Conservation (phyloP, 768 basidiomycete genomes). For the Tricholoma saponaceum region DNA sequence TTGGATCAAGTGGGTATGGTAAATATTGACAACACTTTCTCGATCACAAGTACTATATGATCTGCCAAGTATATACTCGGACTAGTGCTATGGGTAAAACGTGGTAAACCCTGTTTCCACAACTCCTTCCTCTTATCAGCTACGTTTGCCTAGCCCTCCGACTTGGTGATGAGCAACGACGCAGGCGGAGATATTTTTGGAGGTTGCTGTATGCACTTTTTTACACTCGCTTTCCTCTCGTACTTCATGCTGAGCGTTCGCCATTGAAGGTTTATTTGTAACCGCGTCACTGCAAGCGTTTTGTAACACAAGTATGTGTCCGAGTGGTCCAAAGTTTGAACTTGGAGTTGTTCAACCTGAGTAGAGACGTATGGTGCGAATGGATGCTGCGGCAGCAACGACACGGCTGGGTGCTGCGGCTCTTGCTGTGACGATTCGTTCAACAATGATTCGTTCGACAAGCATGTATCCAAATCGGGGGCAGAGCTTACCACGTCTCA, state of each 20-base stretch:
- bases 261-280: not conserved
- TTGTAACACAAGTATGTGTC: not conserved
- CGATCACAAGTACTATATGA: not conserved
- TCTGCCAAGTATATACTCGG: too few species aligned
- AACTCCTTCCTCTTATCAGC: not conserved
- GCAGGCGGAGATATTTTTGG: not conserved
- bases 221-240: not conserved
- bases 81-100: not conserved
- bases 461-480: constrained; percentile 32
- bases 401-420: constrained; percentile 40
- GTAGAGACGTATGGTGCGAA: constrained; percentile 26
- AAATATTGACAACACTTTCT: not conserved
- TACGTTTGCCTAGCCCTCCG: not conserved
- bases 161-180: not conserved
- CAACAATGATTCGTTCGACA: constrained; percentile 42
- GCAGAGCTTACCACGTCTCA: constrained; percentile 20
- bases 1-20: not conserved
- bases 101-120: not conserved
- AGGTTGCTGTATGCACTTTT: not conserved
- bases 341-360: not conserved
- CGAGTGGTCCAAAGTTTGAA: not conserved
- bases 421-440: constrained; percentile 40
- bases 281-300: not conserved
- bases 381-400: constrained; percentile 26
- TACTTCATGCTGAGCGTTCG: too few species aligned